These are phyloP conservation scores for Leucogyrophana mollusca DNA, from an alignment of 768 basidiomycete genomes.

Conservation along the genomic window DNA sequence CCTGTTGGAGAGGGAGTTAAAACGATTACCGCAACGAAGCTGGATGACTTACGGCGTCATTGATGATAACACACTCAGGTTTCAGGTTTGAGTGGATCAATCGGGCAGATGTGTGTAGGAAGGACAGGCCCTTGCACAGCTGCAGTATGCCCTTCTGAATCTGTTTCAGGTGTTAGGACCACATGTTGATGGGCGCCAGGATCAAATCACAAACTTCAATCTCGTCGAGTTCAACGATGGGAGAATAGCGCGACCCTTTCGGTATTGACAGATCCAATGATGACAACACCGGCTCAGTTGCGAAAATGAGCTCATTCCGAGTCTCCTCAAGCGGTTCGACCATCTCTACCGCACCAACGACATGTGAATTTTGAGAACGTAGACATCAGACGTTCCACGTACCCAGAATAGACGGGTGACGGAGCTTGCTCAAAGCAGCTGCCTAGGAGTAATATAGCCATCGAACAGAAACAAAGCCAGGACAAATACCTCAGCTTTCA, in stretches of 20 bases:
- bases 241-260: slow-evolving; percentile 52
- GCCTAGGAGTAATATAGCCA: slow-evolving; percentile 49
- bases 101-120: slow-evolving; percentile 90
- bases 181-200: neutral
- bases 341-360: slow-evolving; percentile 61
- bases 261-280: slow-evolving; percentile 78
- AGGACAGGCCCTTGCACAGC: slow-evolving; percentile 84
- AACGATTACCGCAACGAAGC: too few species aligned
- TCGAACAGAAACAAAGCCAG: slow-evolving; percentile 2
- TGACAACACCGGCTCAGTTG: slow-evolving; percentile 86
- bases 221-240: slow-evolving; percentile 87
- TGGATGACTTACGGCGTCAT: slow-evolving; percentile 64
- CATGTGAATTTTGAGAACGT: slow-evolving; percentile 9
- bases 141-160: slow-evolving; percentile 97
- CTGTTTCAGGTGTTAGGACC: slow-evolving; percentile 34
- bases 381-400: slow-evolving; percentile 14
- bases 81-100: slow-evolving; percentile 90
- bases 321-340: slow-evolving; percentile 97
- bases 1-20: slow-evolving; percentile 47
- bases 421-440: slow-evolving; percentile 74
- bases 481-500: slow-evolving; percentile 80
- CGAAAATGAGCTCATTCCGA: slow-evolving; percentile 84
- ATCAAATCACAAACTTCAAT: slow-evolving; percentile 65
- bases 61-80: slow-evolving; percentile 86
- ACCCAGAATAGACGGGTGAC: slow-evolving; percentile 95